phyloP scores from a whole-genome alignment of 1,139 yeast species.

The Lodderomyces jiufengensis region DNA sequence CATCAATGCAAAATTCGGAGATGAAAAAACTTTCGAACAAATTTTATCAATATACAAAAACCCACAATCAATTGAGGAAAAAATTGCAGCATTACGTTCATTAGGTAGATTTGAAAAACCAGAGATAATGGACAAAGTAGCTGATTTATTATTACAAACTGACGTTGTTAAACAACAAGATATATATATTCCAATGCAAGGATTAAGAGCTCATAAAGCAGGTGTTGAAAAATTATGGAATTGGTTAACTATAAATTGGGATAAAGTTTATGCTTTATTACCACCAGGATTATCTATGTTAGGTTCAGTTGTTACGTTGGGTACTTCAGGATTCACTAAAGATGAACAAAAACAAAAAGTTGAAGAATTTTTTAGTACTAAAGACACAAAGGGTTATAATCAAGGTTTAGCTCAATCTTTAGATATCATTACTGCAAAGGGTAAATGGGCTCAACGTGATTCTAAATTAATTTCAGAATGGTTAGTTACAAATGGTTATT shows the following conservation, averaged over 20 bases:
- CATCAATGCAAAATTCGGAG: slow-evolving; percentile 67
- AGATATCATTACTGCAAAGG: slow-evolving; percentile 61
- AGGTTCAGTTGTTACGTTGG: slow-evolving; percentile 62
- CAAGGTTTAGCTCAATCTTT: slow-evolving; percentile 69
- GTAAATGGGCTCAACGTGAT: slow-evolving; percentile 67
- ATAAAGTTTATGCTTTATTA: slow-evolving; percentile 53
- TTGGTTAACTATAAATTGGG: slow-evolving; percentile 83
- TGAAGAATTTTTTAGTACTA: slow-evolving; percentile 53
- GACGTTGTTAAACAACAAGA: slow-evolving; percentile 77
- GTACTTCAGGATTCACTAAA: slow-evolving; percentile 65
- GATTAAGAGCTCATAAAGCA: slow-evolving; percentile 56
- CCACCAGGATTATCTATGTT: slow-evolving; percentile 85
- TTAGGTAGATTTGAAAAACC: slow-evolving; percentile 68
- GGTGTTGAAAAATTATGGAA: slow-evolving; percentile 69
- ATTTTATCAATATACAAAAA: slow-evolving; percentile 61
- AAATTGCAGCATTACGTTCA: slow-evolving; percentile 67
- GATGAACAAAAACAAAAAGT: slow-evolving; percentile 55
- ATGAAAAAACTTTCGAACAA: slow-evolving; percentile 58
- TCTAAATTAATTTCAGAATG: slow-evolving; percentile 49
- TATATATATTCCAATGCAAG: slow-evolving; percentile 71
- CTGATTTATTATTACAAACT: slow-evolving; percentile 61
- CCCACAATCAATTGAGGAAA: slow-evolving; percentile 70
- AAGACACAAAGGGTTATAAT: slow-evolving; percentile 70
- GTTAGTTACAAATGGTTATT: slow-evolving; percentile 47
- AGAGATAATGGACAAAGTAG: slow-evolving; percentile 56